phyloP scores from a whole-genome alignment of 805 yeast genomes.

The Wickerhamiella sorbophila region DNA sequence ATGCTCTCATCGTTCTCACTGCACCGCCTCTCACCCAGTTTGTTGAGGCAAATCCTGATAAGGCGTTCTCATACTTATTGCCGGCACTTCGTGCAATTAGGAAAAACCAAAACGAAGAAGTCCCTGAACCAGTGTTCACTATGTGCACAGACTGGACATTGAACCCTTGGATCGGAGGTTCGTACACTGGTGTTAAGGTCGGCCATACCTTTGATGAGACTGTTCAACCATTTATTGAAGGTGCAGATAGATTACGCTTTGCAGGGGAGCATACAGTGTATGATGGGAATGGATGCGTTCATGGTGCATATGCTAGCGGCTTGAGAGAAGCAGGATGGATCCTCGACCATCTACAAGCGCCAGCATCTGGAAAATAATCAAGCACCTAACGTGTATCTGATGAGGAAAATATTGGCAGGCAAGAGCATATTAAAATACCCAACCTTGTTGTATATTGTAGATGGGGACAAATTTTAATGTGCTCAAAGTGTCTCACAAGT shows the following conservation, averaged over 20 bases:
- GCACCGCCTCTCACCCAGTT: constrained; percentile 62
- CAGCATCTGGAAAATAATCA: not conserved
- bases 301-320: constrained; percentile 80
- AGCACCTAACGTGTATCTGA: too few species aligned
- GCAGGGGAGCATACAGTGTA: constrained; percentile 84
- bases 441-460: not conserved
- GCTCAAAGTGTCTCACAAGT: too few species aligned
- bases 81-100: constrained; percentile 32
- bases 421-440: not conserved
- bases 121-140: constrained; percentile 29
- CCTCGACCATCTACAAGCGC: constrained; percentile 8
- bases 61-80: constrained; percentile 43
- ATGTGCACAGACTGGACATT: constrained; percentile 52
- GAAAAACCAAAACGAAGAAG: constrained; percentile 16
- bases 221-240: constrained; percentile 46
- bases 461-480: too few species aligned
- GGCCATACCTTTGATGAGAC: constrained; percentile 57
- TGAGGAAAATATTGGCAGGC: not conserved
- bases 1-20: constrained; percentile 42
- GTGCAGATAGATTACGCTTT: constrained; percentile 50
- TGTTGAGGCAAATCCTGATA: constrained; percentile 34
- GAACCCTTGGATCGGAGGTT: constrained; percentile 57
- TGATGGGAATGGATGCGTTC: constrained; percentile 86
- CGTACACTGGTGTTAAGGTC: constrained; percentile 57
- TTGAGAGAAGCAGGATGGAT: constrained; percentile 37